Conservation (phyloP, 441 rosid genomes). For the Erodium trifolium region DNA sequence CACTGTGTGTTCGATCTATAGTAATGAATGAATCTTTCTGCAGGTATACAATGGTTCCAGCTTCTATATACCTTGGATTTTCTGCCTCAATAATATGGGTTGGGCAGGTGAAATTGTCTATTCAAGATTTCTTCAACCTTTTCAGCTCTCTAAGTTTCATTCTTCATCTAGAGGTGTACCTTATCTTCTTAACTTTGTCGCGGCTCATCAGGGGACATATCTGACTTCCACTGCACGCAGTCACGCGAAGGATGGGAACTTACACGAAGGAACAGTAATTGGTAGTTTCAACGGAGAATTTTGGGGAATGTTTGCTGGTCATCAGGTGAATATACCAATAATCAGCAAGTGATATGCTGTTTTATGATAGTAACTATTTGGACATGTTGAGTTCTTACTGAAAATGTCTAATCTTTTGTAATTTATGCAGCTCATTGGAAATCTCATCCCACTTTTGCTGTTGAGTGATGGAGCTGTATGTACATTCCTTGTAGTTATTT, state of each 20-base stretch:
- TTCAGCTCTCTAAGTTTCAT: not conserved
- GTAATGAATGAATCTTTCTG: not conserved
- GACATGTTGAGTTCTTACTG: slow-evolving; percentile 9
- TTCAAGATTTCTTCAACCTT: slow-evolving; percentile 8
- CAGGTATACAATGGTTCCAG: slow-evolving; percentile 90
- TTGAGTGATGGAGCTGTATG: slow-evolving; percentile 50
- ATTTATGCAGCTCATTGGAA: slow-evolving; percentile 68
- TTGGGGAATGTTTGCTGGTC: slow-evolving; percentile 79
- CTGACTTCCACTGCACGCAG: slow-evolving; percentile 71
- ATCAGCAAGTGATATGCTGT: not conserved
- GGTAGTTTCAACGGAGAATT: slow-evolving; percentile 88
- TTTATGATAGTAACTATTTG: not conserved
- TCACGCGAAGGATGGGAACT: slow-evolving; percentile 48
- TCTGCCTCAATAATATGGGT: slow-evolving; percentile 91
- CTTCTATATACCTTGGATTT: slow-evolving; percentile 80
- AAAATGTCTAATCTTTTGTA: not conserved
- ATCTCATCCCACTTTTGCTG: slow-evolving; percentile 67
- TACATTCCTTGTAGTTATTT: slow-evolving; percentile 14
- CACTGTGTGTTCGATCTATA: no score
- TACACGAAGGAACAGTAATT: slow-evolving; percentile 66
- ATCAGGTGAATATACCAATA: slow-evolving; percentile 46
- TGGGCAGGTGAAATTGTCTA: slow-evolving; percentile 57
- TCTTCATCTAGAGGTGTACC: not conserved
- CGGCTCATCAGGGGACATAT: slow-evolving; percentile 63
- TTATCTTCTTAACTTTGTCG: slow-evolving; percentile 11